These are phyloP conservation scores for Sporisorium iseilematis-ciliati DNA, from an alignment of 1,284 basidiomycete genomes.

Conservation along the genomic window DNA sequence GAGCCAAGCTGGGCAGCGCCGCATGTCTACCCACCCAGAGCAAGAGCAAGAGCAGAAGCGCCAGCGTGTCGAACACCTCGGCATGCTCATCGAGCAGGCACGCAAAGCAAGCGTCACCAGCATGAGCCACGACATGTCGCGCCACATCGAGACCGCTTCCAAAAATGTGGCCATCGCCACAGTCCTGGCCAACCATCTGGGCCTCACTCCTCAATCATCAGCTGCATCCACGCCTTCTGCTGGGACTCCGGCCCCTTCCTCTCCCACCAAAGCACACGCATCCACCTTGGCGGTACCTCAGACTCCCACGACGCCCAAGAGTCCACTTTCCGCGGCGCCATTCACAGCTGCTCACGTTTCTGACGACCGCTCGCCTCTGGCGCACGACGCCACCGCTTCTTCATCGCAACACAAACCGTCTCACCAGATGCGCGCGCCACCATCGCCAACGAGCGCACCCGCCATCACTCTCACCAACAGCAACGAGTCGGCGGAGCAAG, in stretches of 20 bases:
- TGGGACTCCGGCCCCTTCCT: constrained; percentile 17
- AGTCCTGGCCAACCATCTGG: constrained; percentile 33
- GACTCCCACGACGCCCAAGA: constrained; percentile 33
- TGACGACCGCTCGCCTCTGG: neutral
- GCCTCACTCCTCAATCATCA: constrained; percentile 33
- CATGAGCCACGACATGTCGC: constrained; percentile 30
- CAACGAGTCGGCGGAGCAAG: constrained; percentile 1
- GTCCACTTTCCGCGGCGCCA: constrained; percentile 29
- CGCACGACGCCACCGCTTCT: neutral
- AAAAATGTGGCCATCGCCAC: constrained; percentile 46
- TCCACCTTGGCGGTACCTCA: constrained; percentile 18
- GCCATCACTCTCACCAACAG: constrained; percentile 27
- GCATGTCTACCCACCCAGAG: constrained; percentile 30
- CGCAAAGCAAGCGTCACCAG: constrained; percentile 39
- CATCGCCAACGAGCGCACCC: constrained; percentile 22
- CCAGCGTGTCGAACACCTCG: constrained; percentile 49
- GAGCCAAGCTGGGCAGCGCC: constrained; percentile 33
- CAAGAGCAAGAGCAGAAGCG: constrained; percentile 50
- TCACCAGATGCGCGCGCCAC: constrained; percentile 2
- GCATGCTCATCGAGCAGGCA: constrained; percentile 47
- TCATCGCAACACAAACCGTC: neutral
- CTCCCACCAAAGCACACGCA: constrained; percentile 25
- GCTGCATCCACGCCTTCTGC: constrained; percentile 27
- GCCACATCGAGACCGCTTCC: constrained; percentile 26
- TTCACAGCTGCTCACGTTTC: constrained; percentile 17